phyloP scores from a whole-genome alignment of 2,329 filamentous ascomycete species.

The Epichloe baconii region DNA sequence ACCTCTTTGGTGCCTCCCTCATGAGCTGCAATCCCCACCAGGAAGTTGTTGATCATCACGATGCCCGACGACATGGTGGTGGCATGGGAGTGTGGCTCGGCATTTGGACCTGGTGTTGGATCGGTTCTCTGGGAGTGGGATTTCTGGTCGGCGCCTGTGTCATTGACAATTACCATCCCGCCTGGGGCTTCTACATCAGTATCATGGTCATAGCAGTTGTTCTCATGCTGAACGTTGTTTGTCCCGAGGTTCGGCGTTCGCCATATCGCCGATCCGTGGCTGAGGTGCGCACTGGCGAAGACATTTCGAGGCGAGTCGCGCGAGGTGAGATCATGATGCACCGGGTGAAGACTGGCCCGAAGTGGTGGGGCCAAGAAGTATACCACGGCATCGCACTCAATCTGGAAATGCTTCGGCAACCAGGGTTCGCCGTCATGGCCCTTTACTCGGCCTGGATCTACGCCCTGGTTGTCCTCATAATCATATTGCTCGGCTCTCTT shows the following conservation, averaged over 20 bases:
- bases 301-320: slow-evolving; percentile 45
- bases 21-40: slow-evolving; percentile 62
- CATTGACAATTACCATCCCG: slow-evolving; percentile 49
- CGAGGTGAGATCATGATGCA: slow-evolving; percentile 69
- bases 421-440: slow-evolving; percentile 58
- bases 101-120: slow-evolving; percentile 65
- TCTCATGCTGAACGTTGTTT: slow-evolving; percentile 55
- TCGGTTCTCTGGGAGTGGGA: slow-evolving; percentile 57
- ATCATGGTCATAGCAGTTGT: slow-evolving; percentile 53
- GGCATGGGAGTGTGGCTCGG: slow-evolving; percentile 72
- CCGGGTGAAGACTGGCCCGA: slow-evolving; percentile 55
- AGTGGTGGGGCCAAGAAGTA: slow-evolving; percentile 66
- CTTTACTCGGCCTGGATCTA: slow-evolving; percentile 71
- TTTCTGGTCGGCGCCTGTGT: slow-evolving; percentile 60
- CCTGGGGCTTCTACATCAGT: slow-evolving; percentile 65
- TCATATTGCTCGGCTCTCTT: slow-evolving; percentile 60
- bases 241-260: slow-evolving; percentile 59
- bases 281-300: slow-evolving; percentile 43
- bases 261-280: slow-evolving; percentile 55
- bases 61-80: slow-evolving; percentile 61
- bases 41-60: slow-evolving; percentile 52
- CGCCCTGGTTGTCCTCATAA: slow-evolving; percentile 59
- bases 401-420: slow-evolving; percentile 58
- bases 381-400: slow-evolving; percentile 56
- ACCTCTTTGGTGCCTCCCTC: slow-evolving; percentile 64